Evolutionary conservation across 257 asterid species (phyloP).

Genomic region (Rubia yunnanensis): DNA sequence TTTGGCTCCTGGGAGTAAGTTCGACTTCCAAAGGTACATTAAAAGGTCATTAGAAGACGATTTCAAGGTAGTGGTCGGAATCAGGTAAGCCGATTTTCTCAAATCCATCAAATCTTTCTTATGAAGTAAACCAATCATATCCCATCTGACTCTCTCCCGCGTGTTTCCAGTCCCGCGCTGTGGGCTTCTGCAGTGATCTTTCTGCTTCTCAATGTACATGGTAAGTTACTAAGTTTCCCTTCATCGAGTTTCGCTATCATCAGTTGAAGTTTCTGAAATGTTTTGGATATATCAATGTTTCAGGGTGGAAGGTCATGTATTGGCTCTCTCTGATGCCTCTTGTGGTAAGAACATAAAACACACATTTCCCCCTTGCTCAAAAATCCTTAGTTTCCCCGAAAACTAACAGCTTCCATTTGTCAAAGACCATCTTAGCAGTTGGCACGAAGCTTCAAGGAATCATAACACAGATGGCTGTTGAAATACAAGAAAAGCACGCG

Average conservation of each 20-base stretch:
- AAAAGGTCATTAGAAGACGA: slow-evolving; percentile 92
- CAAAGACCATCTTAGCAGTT: slow-evolving; percentile 73
- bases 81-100: slow-evolving; percentile 39
- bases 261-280: neutral
- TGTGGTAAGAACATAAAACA: slow-evolving; percentile 30
- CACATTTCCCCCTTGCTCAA: neutral
- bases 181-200: slow-evolving; percentile 68
- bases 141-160: slow-evolving; percentile 12
- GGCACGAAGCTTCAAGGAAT: slow-evolving; percentile 94
- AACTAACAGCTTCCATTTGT: slow-evolving; percentile 29
- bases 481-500: slow-evolving; percentile 87
- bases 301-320: slow-evolving; percentile 69
- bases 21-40: slow-evolving; percentile 91
- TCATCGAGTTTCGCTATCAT: neutral
- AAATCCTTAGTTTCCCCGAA: slow-evolving; percentile 1
- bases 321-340: slow-evolving; percentile 61
- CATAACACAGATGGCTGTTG: slow-evolving; percentile 86
- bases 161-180: slow-evolving; percentile 45
- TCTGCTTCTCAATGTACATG: slow-evolving; percentile 67
- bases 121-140: neutral
- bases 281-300: neutral
- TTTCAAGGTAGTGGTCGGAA: slow-evolving; percentile 89
- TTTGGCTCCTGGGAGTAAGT: slow-evolving; percentile 88
- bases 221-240: slow-evolving; percentile 24
- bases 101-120: neutral